Evolutionary conservation across 176 grass and related monocot species (phyloP), one percentile per base, ranked within the genome.

Genomic region (Triticum aestivum): DNA sequence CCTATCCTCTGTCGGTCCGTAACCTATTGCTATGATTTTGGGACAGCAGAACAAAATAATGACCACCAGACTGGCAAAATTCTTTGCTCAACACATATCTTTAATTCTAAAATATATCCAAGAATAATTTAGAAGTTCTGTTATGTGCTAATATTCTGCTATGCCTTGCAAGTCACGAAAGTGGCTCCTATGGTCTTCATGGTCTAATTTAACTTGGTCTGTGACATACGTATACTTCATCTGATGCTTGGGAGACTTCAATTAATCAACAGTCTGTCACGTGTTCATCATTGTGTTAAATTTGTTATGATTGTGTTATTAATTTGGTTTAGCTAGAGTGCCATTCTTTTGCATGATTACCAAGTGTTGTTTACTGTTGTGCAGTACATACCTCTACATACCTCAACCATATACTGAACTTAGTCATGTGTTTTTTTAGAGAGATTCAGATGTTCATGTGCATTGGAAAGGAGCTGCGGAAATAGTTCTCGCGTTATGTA

Each of bases 381-480:
- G n/a, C 18, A 73, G 15, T 62, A n/a, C 24, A 11, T 23, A 30
- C 52, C 42, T 56, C 30, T 62, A n/a, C 24, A 11, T 23, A 30
- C 51, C 42, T 56, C 30, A 72, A 62, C 15, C 6, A 8, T 68
- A 81, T 59, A 52, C 8, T 78, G 37, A 90, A 79, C 58, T 34
- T 83, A 14, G 65, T 83, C 65, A 56, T 73, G 61, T 81, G 21
- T 37, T 84, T 47, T 87, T 87, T 64, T 77, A 99, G 97, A 65
- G 58, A 61, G 94, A 88, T 72, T 94, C 84, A 5, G 44, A 79
- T 41, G 83, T 99, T 88, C 97, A 90, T 91, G 73, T 99, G 37
- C 97, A 99, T 61, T 99, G 97, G 94, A 99, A 99, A 91, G 97
- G 97, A 35, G 97, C 97, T 75, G 94, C 97, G 68, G 97, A 99